Base-by-base conservation (phyloP, 345 rosid species). In the Populus euphratica region DNA sequence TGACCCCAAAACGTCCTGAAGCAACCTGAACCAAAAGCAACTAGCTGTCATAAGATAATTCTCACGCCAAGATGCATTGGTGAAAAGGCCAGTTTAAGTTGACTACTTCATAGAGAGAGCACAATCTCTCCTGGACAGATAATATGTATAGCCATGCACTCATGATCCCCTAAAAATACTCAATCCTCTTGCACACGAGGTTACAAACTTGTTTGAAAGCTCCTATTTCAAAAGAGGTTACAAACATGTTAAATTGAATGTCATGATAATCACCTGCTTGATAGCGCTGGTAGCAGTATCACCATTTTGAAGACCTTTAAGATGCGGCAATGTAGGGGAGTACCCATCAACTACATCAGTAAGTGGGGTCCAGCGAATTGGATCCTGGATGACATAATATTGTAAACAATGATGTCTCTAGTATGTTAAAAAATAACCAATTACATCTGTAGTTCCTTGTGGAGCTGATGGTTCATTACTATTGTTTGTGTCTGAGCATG, bases 241-340 rank as follows among this genome's bases (percentile, higher is more conserved):
- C 7, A 70, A 78, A 49, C 25, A 73, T 39, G 50, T 63, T 10
- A 41, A 41, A 41, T 72, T 44, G 11, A 13, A 79, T 74, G 78
- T 66, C 66, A 75, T 21, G 54, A 59, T 12, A 70, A 76, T 74
- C 36, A 95, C 99, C 99, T 93, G 97, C 84, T 96, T 96, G 83
- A 96, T 96, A 83, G 99, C 98, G 88, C 99, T 96, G 0, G 99
- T 96, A 71, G 99, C 99, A 78, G 92, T 96, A 78, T 96, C 99
- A 14, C 99, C 99, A 79, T 96, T 96, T 83, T 96, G 96, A 82
- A 96, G 99, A 71, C 99, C 99, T 89, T 93, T 96, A 62, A 96
- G 99, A 85, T 96, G 99, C 38, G 99, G 99, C 71, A 96, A 69
- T 47, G 99, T 96, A 59, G 98, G 87, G 81, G 99, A 96, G 74